Evolutionary conservation across 2,329 filamentous ascomycete genomes (phyloP).

Genomic region (Xylogone sp.): DNA sequence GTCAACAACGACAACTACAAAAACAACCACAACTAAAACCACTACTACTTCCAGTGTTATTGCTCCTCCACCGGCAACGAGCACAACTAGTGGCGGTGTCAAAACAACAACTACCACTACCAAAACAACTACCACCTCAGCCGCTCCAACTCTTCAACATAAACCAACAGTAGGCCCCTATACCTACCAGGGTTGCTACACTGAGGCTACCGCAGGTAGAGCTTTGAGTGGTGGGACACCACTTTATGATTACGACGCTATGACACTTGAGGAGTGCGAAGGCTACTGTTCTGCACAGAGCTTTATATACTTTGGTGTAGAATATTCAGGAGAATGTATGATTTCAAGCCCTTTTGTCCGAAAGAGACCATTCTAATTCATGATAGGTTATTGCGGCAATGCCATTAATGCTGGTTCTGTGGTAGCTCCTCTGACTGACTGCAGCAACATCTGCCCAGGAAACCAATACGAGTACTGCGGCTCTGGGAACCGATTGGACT

Average conservation of each 20-base stretch:
- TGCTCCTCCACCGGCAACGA: too few relatives aligned
- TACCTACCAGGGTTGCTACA: conserved; percentile 6
- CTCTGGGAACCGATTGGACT: conserved; percentile 15
- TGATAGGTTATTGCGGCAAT: conserved; percentile 42
- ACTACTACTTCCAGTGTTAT: too few relatives aligned
- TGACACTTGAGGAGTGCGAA: conserved; percentile 30
- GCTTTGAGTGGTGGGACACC: conserved; percentile 2
- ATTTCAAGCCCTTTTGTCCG: conserved; percentile 2
- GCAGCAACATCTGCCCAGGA: conserved; percentile 15
- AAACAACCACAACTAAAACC: too few relatives aligned
- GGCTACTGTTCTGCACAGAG: conserved; percentile 18
- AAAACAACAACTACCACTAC: not conserved
- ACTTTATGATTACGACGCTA: conserved; percentile 19
- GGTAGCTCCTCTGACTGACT: conserved; percentile 8
- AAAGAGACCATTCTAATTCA: conserved; percentile 7
- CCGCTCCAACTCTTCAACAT: too few relatives aligned
- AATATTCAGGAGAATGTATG: conserved; percentile 33
- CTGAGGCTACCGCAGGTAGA: conserved; percentile 1
- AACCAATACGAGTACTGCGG: conserved; percentile 15
- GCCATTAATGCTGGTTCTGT: conserved; percentile 22
- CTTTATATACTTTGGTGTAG: conserved; percentile 33
- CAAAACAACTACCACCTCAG: too few relatives aligned
- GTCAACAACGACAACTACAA: too few relatives aligned
- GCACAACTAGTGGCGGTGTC: too few relatives aligned
- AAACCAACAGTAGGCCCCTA: not conserved